Conservation (phyloP, 257 asterid species). For the Fraxinus pennsylvanica region DNA sequence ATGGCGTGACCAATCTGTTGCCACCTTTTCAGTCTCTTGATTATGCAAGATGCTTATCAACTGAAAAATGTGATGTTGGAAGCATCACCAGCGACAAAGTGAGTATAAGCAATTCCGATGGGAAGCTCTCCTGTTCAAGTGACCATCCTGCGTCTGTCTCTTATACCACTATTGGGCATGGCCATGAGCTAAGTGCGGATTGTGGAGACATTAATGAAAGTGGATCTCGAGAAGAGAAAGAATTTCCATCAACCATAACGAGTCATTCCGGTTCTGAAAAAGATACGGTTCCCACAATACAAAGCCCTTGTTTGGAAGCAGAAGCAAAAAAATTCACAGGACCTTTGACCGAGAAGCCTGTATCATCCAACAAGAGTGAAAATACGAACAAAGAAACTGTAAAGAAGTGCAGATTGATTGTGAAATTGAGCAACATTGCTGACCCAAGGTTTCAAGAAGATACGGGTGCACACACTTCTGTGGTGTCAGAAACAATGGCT, state of each 20-base stretch:
- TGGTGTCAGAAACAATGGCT: slow-evolving; percentile 70
- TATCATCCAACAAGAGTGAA: slow-evolving; percentile 36
- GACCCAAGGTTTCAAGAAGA: slow-evolving; percentile 49
- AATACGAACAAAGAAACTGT: slow-evolving; percentile 32
- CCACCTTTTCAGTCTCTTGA: slow-evolving; percentile 79
- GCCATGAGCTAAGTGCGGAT: slow-evolving; percentile 29
- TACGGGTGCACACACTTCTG: slow-evolving; percentile 33
- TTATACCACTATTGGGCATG: slow-evolving; percentile 25
- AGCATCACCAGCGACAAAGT: slow-evolving; percentile 19
- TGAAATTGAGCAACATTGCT: slow-evolving; percentile 43
- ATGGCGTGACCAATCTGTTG: slow-evolving; percentile 68
- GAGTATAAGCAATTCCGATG: slow-evolving; percentile 33
- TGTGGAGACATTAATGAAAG: slow-evolving; percentile 31
- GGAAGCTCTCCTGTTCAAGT: slow-evolving; percentile 29
- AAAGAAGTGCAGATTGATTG: slow-evolving; percentile 64
- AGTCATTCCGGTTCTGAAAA: slow-evolving; percentile 46
- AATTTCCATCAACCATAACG: slow-evolving; percentile 33
- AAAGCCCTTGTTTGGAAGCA: slow-evolving; percentile 33
- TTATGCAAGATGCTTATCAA: slow-evolving; percentile 41
- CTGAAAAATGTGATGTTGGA: slow-evolving; percentile 25
- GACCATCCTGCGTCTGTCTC: slow-evolving; percentile 30
- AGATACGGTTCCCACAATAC: slow-evolving; percentile 39
- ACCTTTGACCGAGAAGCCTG: slow-evolving; percentile 25
- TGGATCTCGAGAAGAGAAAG: slow-evolving; percentile 49
- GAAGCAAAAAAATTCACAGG: slow-evolving; percentile 33